phyloP scores from a whole-genome alignment of 345 rosid species.

The Aurinia saxatilis region DNA sequence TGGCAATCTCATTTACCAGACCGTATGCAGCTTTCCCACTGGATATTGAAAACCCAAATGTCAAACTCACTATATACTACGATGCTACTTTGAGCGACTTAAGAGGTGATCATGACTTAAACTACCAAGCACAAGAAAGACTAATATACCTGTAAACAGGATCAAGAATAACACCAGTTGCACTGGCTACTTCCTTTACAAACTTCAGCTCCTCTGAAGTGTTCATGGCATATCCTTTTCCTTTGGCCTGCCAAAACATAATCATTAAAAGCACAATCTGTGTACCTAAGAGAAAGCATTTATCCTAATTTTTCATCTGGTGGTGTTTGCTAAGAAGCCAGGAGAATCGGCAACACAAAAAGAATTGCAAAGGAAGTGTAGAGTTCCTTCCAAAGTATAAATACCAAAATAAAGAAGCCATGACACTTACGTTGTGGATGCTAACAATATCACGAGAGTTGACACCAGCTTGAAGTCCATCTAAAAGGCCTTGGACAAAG shows the following conservation, averaged over 20 bases:
- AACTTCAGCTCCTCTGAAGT: constrained; percentile 72
- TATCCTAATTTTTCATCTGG: background rate
- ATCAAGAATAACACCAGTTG: constrained; percentile 77
- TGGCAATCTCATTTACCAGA: constrained; percentile 68
- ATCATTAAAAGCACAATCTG: background rate
- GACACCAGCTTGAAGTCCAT: constrained; percentile 78
- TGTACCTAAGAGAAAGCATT: background rate
- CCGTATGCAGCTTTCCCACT: constrained; percentile 89
- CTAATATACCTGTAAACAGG: constrained; percentile 83
- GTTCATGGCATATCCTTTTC: constrained; percentile 80
- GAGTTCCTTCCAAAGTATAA: background rate
- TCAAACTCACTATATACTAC: background rate
- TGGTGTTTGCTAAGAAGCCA: background rate
- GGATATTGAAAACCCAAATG: background rate
- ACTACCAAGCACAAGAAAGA: background rate
- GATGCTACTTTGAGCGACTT: background rate
- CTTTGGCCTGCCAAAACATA: constrained; percentile 57
- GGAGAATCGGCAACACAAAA: background rate
- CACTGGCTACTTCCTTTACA: constrained; percentile 67
- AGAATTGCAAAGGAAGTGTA: background rate
- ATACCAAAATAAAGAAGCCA: background rate
- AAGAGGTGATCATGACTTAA: background rate
- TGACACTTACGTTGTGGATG: constrained; percentile 62
- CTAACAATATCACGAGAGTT: constrained; percentile 52
- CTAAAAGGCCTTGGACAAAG: constrained; percentile 75